Evolutionary conservation across 2,329 filamentous ascomycete species (phyloP).

Genomic region (Lecanicillium sp.): DNA sequence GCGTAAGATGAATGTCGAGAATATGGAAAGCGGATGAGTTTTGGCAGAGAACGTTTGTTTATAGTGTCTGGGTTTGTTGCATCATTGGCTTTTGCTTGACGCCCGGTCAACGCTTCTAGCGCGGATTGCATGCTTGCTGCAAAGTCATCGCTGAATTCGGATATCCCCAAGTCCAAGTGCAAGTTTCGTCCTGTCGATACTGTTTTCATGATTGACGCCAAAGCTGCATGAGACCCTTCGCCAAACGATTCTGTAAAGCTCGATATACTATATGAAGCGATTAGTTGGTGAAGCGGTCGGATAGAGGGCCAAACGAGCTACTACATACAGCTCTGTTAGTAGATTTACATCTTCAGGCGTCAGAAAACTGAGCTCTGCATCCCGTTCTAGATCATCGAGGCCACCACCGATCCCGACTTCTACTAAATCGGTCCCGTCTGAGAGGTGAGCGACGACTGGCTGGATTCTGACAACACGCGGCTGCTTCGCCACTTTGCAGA

Average conservation of each 20-base stretch:
- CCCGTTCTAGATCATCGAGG: conserved; percentile 62
- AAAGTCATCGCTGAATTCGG: conserved; percentile 19
- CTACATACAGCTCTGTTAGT: conserved; percentile 31
- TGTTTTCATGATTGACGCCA: conserved; percentile 12
- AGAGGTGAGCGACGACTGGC: conserved; percentile 62
- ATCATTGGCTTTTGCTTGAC: background rate
- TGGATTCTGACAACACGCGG: conserved; percentile 62
- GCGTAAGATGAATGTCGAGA: conserved; percentile 82
- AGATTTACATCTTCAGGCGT: conserved; percentile 43
- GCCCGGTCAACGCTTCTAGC: conserved; percentile 10
- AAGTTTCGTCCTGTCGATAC: conserved; percentile 21
- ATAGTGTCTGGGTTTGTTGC: too few species aligned
- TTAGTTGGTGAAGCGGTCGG: background rate
- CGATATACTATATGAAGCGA: background rate
- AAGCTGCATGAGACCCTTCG: conserved; percentile 14
- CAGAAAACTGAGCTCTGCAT: conserved; percentile 55
- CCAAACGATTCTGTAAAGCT: too few species aligned
- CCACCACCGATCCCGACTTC: conserved; percentile 77
- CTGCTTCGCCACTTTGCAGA: conserved; percentile 41
- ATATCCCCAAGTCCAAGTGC: conserved; percentile 22
- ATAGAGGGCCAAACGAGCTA: background rate
- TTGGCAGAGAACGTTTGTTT: conserved; percentile 21
- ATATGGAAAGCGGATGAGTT: conserved; percentile 62
- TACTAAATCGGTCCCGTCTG: conserved; percentile 52
- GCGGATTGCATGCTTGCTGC: conserved; percentile 17